Evolutionary conservation across 495 filamentous ascomycete genomes (phyloP).

Genomic region (Cenococcum geophilum): DNA sequence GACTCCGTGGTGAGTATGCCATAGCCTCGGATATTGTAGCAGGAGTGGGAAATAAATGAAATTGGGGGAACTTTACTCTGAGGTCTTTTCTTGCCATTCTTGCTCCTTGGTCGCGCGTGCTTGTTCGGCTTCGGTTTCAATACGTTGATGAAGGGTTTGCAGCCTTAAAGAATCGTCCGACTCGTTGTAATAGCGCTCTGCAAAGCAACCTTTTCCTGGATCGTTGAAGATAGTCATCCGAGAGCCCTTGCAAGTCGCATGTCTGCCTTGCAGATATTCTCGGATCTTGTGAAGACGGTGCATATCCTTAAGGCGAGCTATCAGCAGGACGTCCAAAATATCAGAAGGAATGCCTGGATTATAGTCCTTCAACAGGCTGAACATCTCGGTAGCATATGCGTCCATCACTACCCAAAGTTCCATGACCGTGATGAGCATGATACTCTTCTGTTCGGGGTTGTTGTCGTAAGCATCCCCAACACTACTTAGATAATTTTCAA

Average conservation of each 20-base stretch:
- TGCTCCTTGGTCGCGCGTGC: no score
- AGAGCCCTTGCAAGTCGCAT: no score
- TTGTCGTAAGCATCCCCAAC: conserved; percentile 41
- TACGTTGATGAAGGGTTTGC: conserved; percentile 29
- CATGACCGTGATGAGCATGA: conserved; percentile 41
- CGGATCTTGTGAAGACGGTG: conserved; percentile 46
- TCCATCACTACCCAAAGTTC: conserved; percentile 45
- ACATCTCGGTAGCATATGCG: conserved; percentile 31
- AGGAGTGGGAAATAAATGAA: no score
- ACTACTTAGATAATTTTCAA: conserved; percentile 37
- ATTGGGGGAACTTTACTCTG: no score
- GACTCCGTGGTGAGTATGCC: no score
- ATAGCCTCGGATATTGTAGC: no score
- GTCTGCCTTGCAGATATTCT: conserved; percentile 43
- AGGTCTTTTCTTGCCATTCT: no score
- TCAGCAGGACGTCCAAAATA: conserved; percentile 48
- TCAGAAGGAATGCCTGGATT: conserved; percentile 41
- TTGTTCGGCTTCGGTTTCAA: conserved; percentile 40
- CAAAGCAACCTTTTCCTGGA: conserved; percentile 41
- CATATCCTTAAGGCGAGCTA: conserved; percentile 43
- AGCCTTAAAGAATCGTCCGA: conserved; percentile 17
- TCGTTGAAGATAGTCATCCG: conserved; percentile 47
- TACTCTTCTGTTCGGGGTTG: conserved; percentile 44
- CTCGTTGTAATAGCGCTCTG: conserved; percentile 42
- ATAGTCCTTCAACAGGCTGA: conserved; percentile 37